A percentile compares a stretch with the other conserved stretches of the same genome.
These are phyloP conservation scores for Larix kaempferi DNA, from an alignment of 75 land plant species.

Conservation along the genomic window DNA sequence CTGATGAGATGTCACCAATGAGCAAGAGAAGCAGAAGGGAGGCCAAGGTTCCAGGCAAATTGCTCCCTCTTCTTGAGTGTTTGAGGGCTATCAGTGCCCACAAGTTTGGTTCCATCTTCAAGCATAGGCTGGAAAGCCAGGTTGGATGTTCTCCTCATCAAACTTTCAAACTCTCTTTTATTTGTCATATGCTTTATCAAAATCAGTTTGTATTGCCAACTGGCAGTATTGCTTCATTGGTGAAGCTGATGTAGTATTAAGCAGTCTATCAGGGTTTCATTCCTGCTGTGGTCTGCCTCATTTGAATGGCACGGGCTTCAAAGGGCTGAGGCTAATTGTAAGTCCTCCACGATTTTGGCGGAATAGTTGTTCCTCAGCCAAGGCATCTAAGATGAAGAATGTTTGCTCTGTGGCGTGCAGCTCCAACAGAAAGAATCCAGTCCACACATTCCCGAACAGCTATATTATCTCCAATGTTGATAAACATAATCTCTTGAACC, in stretches of 20 bases:
- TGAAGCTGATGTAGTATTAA: too few species aligned
- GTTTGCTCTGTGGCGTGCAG: too few species aligned
- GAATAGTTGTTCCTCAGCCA: neutral
- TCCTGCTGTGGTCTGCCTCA: too few species aligned
- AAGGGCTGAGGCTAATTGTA: too few species aligned
- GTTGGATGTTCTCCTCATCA: conserved; percentile 14
- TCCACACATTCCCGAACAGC: too few species aligned
- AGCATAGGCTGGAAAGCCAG: conserved; percentile 59
- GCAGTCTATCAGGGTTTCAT: too few species aligned
- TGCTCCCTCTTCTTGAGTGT: conserved; percentile 37
- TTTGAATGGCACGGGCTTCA: too few species aligned
- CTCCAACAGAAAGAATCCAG: too few species aligned
- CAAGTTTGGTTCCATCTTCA: conserved; percentile 48
- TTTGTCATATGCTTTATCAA: neutral
- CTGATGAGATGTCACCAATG: conserved; percentile 50
- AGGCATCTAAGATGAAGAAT: too few species aligned
- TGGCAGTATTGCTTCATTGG: neutral
- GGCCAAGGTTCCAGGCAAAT: conserved; percentile 32
- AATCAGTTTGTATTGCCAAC: neutral
- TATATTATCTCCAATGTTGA: too few species aligned
- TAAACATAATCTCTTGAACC: too few species aligned
- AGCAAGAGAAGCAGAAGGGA: conserved; percentile 18
- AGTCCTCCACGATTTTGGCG: neutral
- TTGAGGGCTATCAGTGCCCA: conserved; percentile 50
- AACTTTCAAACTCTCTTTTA: too few species aligned